Percentiles rank a stretch among this genome's conserved stretches.
Conservation (phyloP, 768 basidiomycete genomes). For the Leccinum rimulosum region DNA sequence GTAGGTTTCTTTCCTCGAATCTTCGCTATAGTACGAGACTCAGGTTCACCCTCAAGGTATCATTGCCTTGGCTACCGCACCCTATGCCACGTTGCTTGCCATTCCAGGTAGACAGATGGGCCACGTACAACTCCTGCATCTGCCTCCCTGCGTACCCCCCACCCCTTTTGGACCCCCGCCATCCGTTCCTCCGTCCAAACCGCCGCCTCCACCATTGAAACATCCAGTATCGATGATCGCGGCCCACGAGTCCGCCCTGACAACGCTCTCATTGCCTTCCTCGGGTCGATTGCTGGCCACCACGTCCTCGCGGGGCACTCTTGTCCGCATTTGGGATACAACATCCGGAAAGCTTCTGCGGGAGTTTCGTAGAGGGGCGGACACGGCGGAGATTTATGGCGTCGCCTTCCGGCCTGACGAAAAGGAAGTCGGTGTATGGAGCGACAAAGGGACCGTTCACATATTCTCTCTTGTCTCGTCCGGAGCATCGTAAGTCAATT, state of each 20-base stretch:
- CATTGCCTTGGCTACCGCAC: slow-evolving; percentile 74
- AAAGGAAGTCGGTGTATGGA: slow-evolving; percentile 85
- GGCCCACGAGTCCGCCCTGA: slow-evolving; percentile 78
- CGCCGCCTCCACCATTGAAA: slow-evolving; percentile 55
- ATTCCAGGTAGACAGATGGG: slow-evolving; percentile 85
- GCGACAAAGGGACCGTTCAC: slow-evolving; percentile 94
- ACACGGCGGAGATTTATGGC: slow-evolving; percentile 89
- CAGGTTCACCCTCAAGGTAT: slow-evolving; percentile 50
- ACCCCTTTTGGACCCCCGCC: slow-evolving; percentile 54
- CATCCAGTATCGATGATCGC: slow-evolving; percentile 78
- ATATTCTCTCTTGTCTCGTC: slow-evolving; percentile 74
- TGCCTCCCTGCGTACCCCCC: slow-evolving; percentile 74
- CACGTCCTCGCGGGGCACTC: slow-evolving; percentile 77
- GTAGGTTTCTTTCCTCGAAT: slow-evolving; percentile 39
- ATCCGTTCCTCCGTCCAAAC: slow-evolving; percentile 49
- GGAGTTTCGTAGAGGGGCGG: slow-evolving; percentile 82
- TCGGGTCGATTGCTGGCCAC: slow-evolving; percentile 83
- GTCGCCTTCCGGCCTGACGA: slow-evolving; percentile 87
- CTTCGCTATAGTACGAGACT: slow-evolving; percentile 2
- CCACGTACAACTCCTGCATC: slow-evolving; percentile 83
- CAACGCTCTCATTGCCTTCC: slow-evolving; percentile 71
- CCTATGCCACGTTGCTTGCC: slow-evolving; percentile 77
- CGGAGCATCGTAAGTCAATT: slow-evolving; percentile 57
- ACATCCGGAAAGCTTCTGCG: slow-evolving; percentile 66
- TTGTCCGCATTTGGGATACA: slow-evolving; percentile 86